These are phyloP conservation scores for Solanum appendiculatum DNA, from an alignment of 257 asterid genomes.

Conservation along the genomic window DNA sequence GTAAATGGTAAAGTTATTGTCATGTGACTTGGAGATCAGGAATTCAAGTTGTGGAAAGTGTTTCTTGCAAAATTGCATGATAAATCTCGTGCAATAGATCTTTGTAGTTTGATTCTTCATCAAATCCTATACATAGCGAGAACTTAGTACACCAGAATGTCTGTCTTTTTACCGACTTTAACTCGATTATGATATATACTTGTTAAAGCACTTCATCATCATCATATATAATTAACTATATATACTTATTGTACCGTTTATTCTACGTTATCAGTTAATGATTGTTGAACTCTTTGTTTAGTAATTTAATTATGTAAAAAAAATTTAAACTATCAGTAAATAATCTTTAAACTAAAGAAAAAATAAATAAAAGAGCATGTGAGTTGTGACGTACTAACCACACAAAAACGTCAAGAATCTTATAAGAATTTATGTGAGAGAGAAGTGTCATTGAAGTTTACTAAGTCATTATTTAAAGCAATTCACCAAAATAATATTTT, in stretches of 20 bases:
- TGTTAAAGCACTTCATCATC: too few relatives aligned
- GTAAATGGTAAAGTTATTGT: not conserved
- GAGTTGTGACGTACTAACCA: not conserved
- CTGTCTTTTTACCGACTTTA: too few relatives aligned
- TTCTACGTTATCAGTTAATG: not conserved
- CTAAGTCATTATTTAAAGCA: too few relatives aligned
- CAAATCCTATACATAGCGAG: accelerated
- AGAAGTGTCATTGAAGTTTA: not conserved
- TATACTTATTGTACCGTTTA: not conserved
- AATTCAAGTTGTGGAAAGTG: too few relatives aligned
- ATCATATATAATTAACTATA: too few relatives aligned
- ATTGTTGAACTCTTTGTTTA: too few relatives aligned
- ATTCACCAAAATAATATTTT: too few relatives aligned
- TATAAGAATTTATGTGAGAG: not conserved
- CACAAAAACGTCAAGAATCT: not conserved
- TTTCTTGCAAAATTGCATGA: too few relatives aligned
- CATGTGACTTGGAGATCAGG: accelerated
- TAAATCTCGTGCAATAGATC: not conserved
- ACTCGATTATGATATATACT: too few relatives aligned
- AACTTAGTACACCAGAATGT: accelerated
- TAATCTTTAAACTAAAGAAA: not conserved
- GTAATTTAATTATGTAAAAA: too few relatives aligned
- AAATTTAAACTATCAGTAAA: too few relatives aligned
- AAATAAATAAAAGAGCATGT: not conserved
- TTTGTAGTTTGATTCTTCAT: not conserved